A percentile compares a stretch with the other conserved stretches of the same genome.
phyloP scores from a whole-genome alignment of 805 yeast species.

The Lachancea sp. region DNA sequence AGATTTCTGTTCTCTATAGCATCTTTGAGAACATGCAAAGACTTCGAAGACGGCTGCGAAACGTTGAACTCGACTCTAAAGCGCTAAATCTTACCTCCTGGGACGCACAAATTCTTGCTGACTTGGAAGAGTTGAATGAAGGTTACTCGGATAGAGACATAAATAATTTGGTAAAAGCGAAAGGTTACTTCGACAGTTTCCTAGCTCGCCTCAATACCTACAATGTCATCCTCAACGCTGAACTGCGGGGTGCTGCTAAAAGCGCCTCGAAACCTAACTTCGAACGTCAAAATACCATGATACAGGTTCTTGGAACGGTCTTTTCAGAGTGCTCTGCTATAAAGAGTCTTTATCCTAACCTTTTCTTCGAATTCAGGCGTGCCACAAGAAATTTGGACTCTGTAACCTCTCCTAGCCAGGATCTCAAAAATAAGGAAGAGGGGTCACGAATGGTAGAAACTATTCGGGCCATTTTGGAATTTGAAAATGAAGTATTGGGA shows the following conservation, averaged over 20 bases:
- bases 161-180: conserved; percentile 11
- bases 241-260: conserved; percentile 14
- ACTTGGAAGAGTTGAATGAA: conserved; percentile 9
- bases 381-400: not conserved
- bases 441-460: not conserved
- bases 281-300: conserved; percentile 4
- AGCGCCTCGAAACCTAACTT: not conserved
- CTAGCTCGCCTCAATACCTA: conserved; percentile 11
- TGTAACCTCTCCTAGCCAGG: not conserved
- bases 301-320: conserved; percentile 12
- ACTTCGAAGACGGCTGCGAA: not conserved
- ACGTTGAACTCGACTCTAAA: not conserved
- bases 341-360: conserved; percentile 18
- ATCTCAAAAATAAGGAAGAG: not conserved
- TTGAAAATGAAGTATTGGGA: not conserved
- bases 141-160: conserved; percentile 8
- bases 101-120: conserved; percentile 20
- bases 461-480: not conserved
- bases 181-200: conserved; percentile 17
- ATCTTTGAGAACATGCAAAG: conserved; percentile 10
- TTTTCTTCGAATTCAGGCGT: conserved; percentile 5
- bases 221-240: conserved; percentile 12
- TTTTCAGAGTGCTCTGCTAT: conserved; percentile 14
- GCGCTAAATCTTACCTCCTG: conserved; percentile 11
- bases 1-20: conserved; percentile 17